These are phyloP conservation scores for Lipomyces lipofer DNA, from an alignment of 805 yeast genomes.

Conservation along the genomic window DNA sequence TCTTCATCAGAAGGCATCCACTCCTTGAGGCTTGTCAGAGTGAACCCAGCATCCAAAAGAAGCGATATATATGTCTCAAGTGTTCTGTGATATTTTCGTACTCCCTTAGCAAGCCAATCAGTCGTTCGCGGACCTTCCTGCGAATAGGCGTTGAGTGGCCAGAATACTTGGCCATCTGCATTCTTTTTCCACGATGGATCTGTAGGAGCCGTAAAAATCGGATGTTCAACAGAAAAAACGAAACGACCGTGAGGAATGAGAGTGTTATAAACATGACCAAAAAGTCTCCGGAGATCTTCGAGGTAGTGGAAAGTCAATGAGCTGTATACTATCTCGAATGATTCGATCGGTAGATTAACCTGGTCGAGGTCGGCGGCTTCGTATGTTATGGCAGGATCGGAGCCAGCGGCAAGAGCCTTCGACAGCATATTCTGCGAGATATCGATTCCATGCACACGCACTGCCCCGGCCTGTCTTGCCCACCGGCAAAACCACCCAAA, in stretches of 20 bases:
- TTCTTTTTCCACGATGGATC: neutral
- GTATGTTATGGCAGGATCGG: neutral
- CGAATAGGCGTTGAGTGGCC: neutral
- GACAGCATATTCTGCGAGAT: slow-evolving; percentile 1
- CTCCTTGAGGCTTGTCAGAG: neutral
- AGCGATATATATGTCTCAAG: neutral
- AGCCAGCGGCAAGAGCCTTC: neutral
- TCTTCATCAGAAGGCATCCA: slow-evolving; percentile 1
- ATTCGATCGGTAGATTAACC: neutral
- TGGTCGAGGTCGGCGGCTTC: neutral
- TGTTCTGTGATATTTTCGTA: neutral
- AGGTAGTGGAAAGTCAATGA: neutral
- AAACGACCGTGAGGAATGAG: neutral
- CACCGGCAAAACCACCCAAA: neutral
- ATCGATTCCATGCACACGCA: neutral
- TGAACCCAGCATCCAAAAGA: slow-evolving; percentile 1
- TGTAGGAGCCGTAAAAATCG: neutral
- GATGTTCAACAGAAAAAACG: neutral
- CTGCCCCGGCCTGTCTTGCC: neutral
- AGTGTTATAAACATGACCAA: neutral
- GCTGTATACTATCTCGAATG: neutral
- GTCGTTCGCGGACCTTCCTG: neutral
- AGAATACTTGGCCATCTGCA: neutral
- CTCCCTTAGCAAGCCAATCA: neutral
- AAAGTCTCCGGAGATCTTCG: neutral